Conservation (phyloP, 2,329 filamentous ascomycete genomes). For the Orbilia blumenaviensis region DNA sequence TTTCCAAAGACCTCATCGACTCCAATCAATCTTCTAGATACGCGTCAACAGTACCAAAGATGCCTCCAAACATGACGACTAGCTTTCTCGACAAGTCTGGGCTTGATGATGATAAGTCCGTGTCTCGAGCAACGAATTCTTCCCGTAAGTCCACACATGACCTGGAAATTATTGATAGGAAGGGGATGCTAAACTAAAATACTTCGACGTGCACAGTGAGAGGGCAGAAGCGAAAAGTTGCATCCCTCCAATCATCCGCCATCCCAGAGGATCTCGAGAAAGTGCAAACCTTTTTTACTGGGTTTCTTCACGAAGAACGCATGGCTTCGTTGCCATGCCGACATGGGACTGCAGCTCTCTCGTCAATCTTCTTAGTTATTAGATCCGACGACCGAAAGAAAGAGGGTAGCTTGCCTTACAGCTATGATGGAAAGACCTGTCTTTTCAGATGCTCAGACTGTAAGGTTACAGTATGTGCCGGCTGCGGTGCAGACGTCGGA, state of each 20-base stretch:
- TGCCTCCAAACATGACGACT: too few relatives aligned
- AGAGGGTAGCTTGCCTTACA: neutral
- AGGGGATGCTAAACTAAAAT: neutral
- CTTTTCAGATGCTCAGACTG: slow-evolving; percentile 28
- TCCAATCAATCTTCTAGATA: too few relatives aligned
- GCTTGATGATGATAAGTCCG: too few relatives aligned
- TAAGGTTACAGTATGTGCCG: slow-evolving; percentile 22
- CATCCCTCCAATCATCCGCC: neutral
- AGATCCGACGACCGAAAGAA: slow-evolving; percentile 28
- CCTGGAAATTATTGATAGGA: neutral
- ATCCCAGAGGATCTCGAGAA: slow-evolving; percentile 5
- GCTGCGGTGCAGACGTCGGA: slow-evolving; percentile 24
- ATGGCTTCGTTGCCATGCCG: neutral
- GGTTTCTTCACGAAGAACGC: neutral
- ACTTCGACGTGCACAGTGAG: neutral
- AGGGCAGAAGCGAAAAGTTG: neutral
- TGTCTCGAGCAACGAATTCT: too few relatives aligned
- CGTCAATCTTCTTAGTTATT: slow-evolving; percentile 10
- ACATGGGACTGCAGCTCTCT: neutral
- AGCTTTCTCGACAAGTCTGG: too few relatives aligned
- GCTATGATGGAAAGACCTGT: slow-evolving; percentile 9
- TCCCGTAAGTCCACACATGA: neutral
- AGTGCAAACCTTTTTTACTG: neutral
- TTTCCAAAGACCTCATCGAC: too few relatives aligned
- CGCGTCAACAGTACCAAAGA: too few relatives aligned